These are phyloP conservation scores for Sechiopsis laciniata DNA, from an alignment of 306 rosid species.

Conservation along the genomic window DNA sequence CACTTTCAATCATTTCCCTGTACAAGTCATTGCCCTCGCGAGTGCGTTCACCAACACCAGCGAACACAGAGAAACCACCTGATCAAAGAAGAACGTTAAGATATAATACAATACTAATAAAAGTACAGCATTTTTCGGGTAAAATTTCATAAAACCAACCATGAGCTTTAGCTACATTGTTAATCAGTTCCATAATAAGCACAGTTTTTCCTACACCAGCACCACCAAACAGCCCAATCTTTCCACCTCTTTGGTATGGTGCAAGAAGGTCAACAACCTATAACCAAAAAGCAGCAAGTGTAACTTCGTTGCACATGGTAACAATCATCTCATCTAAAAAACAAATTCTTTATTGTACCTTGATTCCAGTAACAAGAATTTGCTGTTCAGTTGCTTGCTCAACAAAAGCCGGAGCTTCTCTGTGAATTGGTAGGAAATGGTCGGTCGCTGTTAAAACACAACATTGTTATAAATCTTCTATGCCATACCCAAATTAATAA, in stretches of 20 bases:
- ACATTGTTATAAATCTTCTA: neutral
- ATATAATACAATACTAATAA: neutral
- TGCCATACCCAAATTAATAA: neutral
- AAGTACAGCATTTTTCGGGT: neutral
- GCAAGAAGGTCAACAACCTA: conserved; percentile 81
- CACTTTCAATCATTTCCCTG: conserved; percentile 99
- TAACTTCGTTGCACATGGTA: neutral
- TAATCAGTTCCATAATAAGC: conserved; percentile 87
- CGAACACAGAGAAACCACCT: conserved; percentile 99
- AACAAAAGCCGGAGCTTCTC: conserved; percentile 81
- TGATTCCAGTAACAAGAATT: conserved; percentile 82
- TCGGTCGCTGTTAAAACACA: conserved; percentile 45
- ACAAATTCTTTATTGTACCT: conserved; percentile 36
- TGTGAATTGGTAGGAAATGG: conserved; percentile 70
- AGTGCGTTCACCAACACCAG: conserved; percentile 97
- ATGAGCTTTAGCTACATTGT: conserved; percentile 97
- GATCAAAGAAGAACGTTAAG: conserved; percentile 21
- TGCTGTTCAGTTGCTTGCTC: conserved; percentile 83
- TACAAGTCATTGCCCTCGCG: conserved; percentile 98
- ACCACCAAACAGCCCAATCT: conserved; percentile 83
- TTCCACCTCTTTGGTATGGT: conserved; percentile 84
- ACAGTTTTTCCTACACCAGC: conserved; percentile 90
- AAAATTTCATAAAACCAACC: conserved; percentile 36
- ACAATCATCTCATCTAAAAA: neutral
- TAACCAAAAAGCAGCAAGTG: neutral